A percentile compares a stretch with the other conserved stretches of the same genome.
Conservation (phyloP, 2,329 filamentous ascomycete genomes). For the Pyricularia sp. region DNA sequence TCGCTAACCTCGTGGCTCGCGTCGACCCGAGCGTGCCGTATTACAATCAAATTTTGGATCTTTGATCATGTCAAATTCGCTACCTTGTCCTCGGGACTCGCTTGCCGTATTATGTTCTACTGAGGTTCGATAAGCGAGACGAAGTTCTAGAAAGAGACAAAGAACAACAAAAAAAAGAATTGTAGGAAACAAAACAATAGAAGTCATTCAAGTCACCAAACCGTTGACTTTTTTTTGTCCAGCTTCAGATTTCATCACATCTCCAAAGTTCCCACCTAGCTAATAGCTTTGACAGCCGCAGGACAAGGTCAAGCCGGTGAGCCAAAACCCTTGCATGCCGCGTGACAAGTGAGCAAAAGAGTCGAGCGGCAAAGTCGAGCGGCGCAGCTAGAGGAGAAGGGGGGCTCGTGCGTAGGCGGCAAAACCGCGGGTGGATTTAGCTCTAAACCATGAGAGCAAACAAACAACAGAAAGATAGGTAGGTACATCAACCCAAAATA, state of each 20-base stretch:
- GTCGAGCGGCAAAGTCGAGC: background rate
- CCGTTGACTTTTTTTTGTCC: background rate
- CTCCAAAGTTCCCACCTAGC: background rate
- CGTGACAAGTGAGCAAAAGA: background rate
- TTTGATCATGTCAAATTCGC: background rate
- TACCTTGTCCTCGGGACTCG: background rate
- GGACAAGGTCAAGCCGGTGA: background rate
- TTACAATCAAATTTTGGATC: background rate
- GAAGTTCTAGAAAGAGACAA: background rate
- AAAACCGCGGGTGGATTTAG: background rate
- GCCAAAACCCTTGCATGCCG: background rate
- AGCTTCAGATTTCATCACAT: background rate
- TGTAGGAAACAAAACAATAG: background rate
- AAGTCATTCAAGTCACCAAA: background rate
- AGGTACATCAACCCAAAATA: too few species aligned
- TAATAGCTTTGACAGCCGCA: background rate
- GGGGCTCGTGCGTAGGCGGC: background rate
- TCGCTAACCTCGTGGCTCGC: background rate
- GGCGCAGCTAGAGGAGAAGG: background rate
- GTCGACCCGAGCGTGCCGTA: background rate
- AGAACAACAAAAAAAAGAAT: slow-evolving; percentile 4
- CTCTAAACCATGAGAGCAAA: background rate
- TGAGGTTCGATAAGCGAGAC: background rate
- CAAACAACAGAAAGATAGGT: background rate
- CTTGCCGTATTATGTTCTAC: background rate